Evolutionary conservation across 1,284 basidiomycete species (phyloP).

Genomic region (Blastosporella zonata): DNA sequence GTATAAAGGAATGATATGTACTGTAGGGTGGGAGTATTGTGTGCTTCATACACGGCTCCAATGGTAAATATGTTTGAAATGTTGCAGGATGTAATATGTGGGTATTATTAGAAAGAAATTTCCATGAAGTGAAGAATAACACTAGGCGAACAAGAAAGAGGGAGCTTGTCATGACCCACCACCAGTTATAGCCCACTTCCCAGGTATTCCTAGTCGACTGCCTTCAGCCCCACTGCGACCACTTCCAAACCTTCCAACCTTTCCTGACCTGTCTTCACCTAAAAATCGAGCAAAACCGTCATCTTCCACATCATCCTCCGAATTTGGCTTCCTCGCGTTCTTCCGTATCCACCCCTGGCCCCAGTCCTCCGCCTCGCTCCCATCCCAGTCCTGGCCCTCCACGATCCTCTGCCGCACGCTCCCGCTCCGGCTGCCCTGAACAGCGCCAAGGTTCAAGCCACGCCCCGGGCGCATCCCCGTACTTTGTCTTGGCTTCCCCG

Average conservation of each 20-base stretch:
- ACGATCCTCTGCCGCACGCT: slow-evolving; percentile 14
- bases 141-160: background rate
- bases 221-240: slow-evolving; percentile 23
- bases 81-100: slow-evolving; percentile 1
- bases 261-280: slow-evolving; percentile 14
- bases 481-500: background rate
- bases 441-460: slow-evolving; percentile 4
- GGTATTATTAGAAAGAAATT: background rate
- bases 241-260: slow-evolving; percentile 19
- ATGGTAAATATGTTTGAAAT: background rate
- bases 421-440: slow-evolving; percentile 8
- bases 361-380: slow-evolving; percentile 21
- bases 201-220: slow-evolving; percentile 22
- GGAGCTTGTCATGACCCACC: slow-evolving; percentile 7
- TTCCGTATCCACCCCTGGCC: slow-evolving; percentile 24
- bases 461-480: slow-evolving; percentile 4
- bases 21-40: slow-evolving; percentile 1
- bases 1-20: slow-evolving; percentile 11
- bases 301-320: slow-evolving; percentile 28
- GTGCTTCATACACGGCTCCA: background rate
- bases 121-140: background rate
- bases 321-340: slow-evolving; percentile 16
- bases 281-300: slow-evolving; percentile 24
- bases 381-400: slow-evolving; percentile 17
- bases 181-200: slow-evolving; percentile 17